Evolutionary conservation across 495 filamentous ascomycete species (phyloP).

Genomic region (Parathielavia appendiculata): DNA sequence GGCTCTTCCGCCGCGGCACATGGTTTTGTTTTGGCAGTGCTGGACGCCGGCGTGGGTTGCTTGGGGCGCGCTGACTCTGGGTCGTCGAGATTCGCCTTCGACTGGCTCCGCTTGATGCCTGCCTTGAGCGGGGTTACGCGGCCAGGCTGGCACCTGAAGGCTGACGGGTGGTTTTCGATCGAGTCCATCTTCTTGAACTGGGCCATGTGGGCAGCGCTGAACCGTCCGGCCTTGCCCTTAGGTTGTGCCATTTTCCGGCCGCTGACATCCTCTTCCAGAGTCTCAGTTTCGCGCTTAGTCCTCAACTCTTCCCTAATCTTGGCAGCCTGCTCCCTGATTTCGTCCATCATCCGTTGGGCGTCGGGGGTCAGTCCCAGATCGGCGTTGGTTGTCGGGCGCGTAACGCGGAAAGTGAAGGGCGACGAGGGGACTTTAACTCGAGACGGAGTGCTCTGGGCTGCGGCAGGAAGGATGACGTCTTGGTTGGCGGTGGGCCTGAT

Average conservation of each 20-base stretch:
- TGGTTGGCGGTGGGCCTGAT: slow-evolving; percentile 39
- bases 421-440: slow-evolving; percentile 50
- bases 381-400: slow-evolving; percentile 38
- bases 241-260: slow-evolving; percentile 70
- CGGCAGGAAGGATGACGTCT: slow-evolving; percentile 29
- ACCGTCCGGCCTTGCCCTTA: slow-evolving; percentile 70
- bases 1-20: slow-evolving; percentile 25
- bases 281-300: slow-evolving; percentile 48
- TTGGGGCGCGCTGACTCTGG: slow-evolving; percentile 39
- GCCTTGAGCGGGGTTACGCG: slow-evolving; percentile 48
- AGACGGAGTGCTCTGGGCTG: slow-evolving; percentile 44
- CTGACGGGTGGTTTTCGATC: slow-evolving; percentile 77
- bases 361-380: slow-evolving; percentile 60
- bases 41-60: slow-evolving; percentile 31
- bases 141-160: slow-evolving; percentile 60
- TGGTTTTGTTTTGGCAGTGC: slow-evolving; percentile 32
- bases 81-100: slow-evolving; percentile 62
- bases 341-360: slow-evolving; percentile 73
- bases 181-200: slow-evolving; percentile 97
- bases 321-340: slow-evolving; percentile 62
- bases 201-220: slow-evolving; percentile 75
- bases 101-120: slow-evolving; percentile 54
- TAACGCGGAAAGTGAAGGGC: slow-evolving; percentile 70
- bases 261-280: slow-evolving; percentile 30
- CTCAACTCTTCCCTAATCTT: slow-evolving; percentile 61